Evolutionary conservation across 2,329 filamentous ascomycete genomes (phyloP), one percentile per base, ranked within the genome.

Genomic region (Microcyclosporella mali): DNA sequence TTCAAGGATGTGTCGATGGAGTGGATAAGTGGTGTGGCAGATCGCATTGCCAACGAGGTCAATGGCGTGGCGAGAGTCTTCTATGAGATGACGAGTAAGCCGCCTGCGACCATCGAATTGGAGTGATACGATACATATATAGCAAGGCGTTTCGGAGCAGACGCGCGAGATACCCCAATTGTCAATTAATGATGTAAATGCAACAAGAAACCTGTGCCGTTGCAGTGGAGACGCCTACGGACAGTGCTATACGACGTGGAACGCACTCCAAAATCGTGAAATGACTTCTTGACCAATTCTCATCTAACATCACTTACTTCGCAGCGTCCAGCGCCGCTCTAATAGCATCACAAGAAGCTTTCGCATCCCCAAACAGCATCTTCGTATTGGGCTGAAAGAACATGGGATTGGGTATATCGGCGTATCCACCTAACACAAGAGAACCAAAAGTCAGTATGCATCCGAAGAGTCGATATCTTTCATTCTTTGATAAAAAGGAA

Each of bases 281-380:
- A n/a, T n/a, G n/a, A n/a, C n/a, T n/a, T n/a, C n/a, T n/a, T n/a
- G n/a, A n/a, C n/a, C n/a, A n/a, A n/a, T n/a, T n/a, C n/a, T n/a
- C n/a, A n/a, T n/a, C n/a, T n/a, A n/a, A n/a, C n/a, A n/a, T n/a
- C n/a, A n/a, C n/a, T n/a, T 32, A 52, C 42, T 49, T 50, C 17
- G 45, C 45, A 43, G 47, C 53, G 42, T 55, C 52, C 47, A 61
- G 44, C 25, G 59, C 58, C n/a, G 57, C 50, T 32, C 56, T 58
- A 46, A 62, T 60, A 8, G 59, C 59, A 51, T 62, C 59, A 46
- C 59, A 62, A 44, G 47, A 59, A 39, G 54, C 76, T 69, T 87
- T 90, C 15, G 88, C 88, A 68, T 95, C 88, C 18, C 88, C 88
- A 67, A 95, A 94, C 45, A 95, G 65, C 88, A 94, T 95, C 69